Conservation (phyloP, 2,329 filamentous ascomycete species). For the Mycocentrospora acerina region DNA sequence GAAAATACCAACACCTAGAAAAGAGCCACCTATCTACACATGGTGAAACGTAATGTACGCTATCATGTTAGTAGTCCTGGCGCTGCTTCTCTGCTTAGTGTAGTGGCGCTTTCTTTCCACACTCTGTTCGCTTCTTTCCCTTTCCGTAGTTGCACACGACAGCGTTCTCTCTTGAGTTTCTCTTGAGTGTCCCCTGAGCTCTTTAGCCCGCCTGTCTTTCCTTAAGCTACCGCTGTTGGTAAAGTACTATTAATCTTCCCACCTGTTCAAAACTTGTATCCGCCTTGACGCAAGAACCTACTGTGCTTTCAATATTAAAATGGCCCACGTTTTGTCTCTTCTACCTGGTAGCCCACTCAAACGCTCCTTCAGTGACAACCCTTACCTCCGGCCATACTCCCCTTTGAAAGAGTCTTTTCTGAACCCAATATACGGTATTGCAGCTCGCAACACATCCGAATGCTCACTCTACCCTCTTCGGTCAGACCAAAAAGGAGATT, state of each 20-base stretch:
- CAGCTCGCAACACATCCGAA: conserved; percentile 36
- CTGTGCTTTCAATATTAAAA: conserved; percentile 18
- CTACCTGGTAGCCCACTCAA: conserved; percentile 43
- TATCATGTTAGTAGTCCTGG: conserved; percentile 3
- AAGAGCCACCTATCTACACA: too few species aligned
- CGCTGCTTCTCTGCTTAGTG: conserved; percentile 7
- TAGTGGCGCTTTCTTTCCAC: conserved; percentile 23
- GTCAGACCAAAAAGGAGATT: conserved; percentile 23
- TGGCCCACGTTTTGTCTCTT: conserved; percentile 45
- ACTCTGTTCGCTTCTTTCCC: conserved; percentile 14
- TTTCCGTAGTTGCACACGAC: conserved; percentile 9
- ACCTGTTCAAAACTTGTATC: conserved; percentile 26
- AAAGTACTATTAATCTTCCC: conserved; percentile 43
- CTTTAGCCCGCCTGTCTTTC: conserved; percentile 24
- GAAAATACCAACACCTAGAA: too few species aligned
- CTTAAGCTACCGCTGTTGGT: conserved; percentile 30
- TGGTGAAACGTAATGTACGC: too few species aligned
- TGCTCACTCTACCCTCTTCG: conserved; percentile 38
- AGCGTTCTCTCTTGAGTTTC: too few species aligned
- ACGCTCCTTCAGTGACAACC: conserved; percentile 45
- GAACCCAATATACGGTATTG: conserved; percentile 28
- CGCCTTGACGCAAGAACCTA: conserved; percentile 23
- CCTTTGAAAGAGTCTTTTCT: conserved; percentile 28
- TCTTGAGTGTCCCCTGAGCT: conserved; percentile 9
- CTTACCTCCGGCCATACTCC: conserved; percentile 38